Conservation (phyloP, 148 eudicot genomes). For the Amaranthus hypochondriacus region DNA sequence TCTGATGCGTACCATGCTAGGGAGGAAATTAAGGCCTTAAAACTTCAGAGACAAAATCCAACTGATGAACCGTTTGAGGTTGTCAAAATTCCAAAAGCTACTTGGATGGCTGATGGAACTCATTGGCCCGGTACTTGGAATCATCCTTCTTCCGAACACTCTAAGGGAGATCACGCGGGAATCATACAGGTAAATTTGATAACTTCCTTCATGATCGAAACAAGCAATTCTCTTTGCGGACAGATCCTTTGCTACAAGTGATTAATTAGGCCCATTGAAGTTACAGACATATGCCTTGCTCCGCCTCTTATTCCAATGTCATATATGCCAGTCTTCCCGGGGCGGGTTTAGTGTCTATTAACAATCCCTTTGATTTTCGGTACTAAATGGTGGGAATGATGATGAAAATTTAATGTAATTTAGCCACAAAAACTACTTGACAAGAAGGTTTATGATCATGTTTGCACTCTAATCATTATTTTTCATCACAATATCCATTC, state of each 20-base stretch:
- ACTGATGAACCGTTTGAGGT: slow-evolving; percentile 59
- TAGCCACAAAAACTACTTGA: too few species aligned
- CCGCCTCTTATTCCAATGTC: background rate
- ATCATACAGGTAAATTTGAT: slow-evolving; percentile 63
- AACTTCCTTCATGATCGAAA: background rate
- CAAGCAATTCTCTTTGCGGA: background rate
- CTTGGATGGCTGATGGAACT: slow-evolving; percentile 97
- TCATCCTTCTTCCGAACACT: slow-evolving; percentile 56
- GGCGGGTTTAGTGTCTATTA: too few species aligned
- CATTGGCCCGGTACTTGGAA: slow-evolving; percentile 99
- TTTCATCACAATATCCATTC: too few species aligned
- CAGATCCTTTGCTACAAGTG: background rate
- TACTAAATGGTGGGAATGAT: too few species aligned
- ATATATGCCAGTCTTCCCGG: too few species aligned
- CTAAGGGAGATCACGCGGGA: slow-evolving; percentile 90
- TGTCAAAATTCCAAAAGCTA: slow-evolving; percentile 72
- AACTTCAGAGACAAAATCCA: slow-evolving; percentile 56
- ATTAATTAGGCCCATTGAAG: background rate
- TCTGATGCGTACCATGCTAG: slow-evolving; percentile 92
- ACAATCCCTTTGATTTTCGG: too few species aligned
- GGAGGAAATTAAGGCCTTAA: slow-evolving; percentile 72
- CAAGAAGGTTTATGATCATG: too few species aligned
- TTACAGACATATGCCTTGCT: background rate
- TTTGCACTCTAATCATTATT: too few species aligned
- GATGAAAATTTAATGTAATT: too few species aligned